Base-by-base conservation (phyloP, 192 early-diverging fungal species). In the Coemansia sp. region DNA sequence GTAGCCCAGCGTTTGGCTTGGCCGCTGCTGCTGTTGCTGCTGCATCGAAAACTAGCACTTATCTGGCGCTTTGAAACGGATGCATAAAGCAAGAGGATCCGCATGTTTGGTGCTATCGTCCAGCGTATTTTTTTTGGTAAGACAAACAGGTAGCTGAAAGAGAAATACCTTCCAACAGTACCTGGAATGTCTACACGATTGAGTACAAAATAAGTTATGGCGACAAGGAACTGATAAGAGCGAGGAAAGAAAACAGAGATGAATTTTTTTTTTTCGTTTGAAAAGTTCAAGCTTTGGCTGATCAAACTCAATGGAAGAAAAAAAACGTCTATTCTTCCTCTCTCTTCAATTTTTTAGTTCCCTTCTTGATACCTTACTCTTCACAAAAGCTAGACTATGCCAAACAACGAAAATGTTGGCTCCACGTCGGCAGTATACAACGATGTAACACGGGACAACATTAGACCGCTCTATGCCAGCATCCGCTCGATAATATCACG, bases 381-480 rank as follows among this genome's bases (percentile, higher is more conserved):
- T 26, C 23, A 24, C 10, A 36, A 7, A 12, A 34, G 9, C 9
- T 15, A 14, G 35, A 35, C 34, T 35, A 59, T 59, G 57, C 57
- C 57, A 20, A 15, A 45, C 4, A 58, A 30, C 53, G 39, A 26
- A 10, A 59, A 44, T 23, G 38, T 66, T 44, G 64, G 64, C 64
- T 44, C 65, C 20, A 63, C 70, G 41, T 63, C 68, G 38, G 73
- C 74, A 35, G 65, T 80, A 33, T 91, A 87, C 71, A 90, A 86
- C 64, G 89, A 92, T 78, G 83, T 92, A 16, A 89, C 91, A 30
- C 88, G 80, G 44, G 73, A 84, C 39, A 92, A 89, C 69, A 77
- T 92, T 43, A 64, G 55, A 14, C 49, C 75, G 7, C 67, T 87
- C n/a, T 77, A 74, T 18, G 68, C 67, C 18, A 66, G 63, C 11